Conservation (phyloP, 306 rosid genomes). For the Ormosia emarginata region DNA sequence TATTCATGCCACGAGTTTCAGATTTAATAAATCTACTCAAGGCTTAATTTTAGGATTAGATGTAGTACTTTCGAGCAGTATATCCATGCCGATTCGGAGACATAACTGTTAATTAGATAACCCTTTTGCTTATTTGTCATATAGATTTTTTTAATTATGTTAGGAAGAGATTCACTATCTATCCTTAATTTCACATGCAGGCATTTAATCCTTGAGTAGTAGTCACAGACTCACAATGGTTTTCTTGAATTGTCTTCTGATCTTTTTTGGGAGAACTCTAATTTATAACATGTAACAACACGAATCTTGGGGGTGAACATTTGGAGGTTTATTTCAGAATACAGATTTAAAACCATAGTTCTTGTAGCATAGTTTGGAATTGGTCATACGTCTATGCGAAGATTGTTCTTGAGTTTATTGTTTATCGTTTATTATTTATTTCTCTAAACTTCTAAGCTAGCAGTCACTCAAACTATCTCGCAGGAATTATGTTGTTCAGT, state of each 20-base stretch:
- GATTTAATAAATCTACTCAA: too few relatives aligned
- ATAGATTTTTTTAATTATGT: background rate
- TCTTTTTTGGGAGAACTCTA: background rate
- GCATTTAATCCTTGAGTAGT: background rate
- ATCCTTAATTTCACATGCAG: background rate
- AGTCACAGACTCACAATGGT: background rate
- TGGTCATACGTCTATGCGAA: too few relatives aligned
- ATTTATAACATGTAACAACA: background rate
- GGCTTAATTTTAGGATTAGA: too few relatives aligned
- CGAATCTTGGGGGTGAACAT: background rate
- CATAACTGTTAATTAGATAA: background rate
- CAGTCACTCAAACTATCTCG: background rate
- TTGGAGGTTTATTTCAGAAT: background rate
- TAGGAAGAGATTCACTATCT: background rate
- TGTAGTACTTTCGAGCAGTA: too few relatives aligned
- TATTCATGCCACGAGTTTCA: too few relatives aligned
- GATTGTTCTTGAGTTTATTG: background rate
- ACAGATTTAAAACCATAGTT: background rate
- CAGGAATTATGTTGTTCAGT: conserved; percentile 82
- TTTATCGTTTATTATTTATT: background rate
- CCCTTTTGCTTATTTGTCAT: background rate
- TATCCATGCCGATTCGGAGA: background rate
- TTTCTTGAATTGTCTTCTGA: background rate
- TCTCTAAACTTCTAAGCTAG: background rate
- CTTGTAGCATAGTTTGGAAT: background rate